phyloP scores from a whole-genome alignment of 2,329 filamentous ascomycete species.

The Colletotrichum eremochloae region DNA sequence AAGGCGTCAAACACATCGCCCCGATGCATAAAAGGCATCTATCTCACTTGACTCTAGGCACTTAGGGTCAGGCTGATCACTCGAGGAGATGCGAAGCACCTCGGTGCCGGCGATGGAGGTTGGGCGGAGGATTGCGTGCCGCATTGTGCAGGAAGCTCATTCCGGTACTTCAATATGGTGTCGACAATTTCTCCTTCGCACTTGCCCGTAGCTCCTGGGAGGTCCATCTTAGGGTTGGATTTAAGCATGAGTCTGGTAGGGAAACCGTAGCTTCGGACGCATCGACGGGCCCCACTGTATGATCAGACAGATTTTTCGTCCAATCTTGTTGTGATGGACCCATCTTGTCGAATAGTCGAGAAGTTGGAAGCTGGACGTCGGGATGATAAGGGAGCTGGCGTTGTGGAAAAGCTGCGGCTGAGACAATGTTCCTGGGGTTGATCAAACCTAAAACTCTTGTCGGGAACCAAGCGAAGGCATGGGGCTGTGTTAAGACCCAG shows the following conservation, averaged over 20 bases:
- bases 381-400: slow-evolving; percentile 33
- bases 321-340: slow-evolving; percentile 19
- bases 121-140: slow-evolving; percentile 3
- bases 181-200: neutral
- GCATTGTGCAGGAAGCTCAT: neutral
- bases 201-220: slow-evolving; percentile 15
- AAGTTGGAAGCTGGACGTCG: slow-evolving; percentile 18
- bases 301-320: slow-evolving; percentile 20
- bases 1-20: neutral
- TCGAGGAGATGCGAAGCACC: slow-evolving; percentile 24
- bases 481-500: slow-evolving; percentile 2
- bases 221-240: slow-evolving; percentile 6
- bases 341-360: slow-evolving; percentile 6
- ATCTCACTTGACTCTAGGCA: slow-evolving; percentile 15
- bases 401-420: slow-evolving; percentile 35
- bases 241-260: slow-evolving; percentile 23
- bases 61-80: neutral
- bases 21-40: slow-evolving; percentile 24
- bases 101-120: slow-evolving; percentile 6
- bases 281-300: neutral
- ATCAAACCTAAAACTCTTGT: slow-evolving; percentile 44
- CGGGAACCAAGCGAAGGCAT: slow-evolving; percentile 19
- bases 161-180: neutral
- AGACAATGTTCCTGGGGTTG: slow-evolving; percentile 43
- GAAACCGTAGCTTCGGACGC: neutral